Evolutionary conservation across 768 basidiomycete genomes (phyloP), one percentile per base, ranked within the genome.

Genomic region (Tricholoma bakamatsutake): DNA sequence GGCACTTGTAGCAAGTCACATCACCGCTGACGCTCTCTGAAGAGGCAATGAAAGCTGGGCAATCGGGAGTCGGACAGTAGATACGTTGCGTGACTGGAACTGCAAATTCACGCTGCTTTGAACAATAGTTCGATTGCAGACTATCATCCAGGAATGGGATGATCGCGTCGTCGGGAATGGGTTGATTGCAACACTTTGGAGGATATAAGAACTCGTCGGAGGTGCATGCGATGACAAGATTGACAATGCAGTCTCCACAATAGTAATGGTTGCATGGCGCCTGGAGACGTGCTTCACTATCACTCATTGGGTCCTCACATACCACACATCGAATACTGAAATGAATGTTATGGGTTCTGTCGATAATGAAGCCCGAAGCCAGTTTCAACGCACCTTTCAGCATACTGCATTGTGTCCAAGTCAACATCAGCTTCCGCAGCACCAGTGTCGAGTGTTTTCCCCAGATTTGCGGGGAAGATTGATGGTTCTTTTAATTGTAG

Each of bases 141-240:
- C n/a, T 34, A 24, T 40, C 11, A 18, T 27, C 24, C 1, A 62
- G 46, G 27, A 61, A 56, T 10, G 53, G 50, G 28, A 53, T 17
- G n/a, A 62, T 12, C n/a, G 37, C n/a, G 12, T 67, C 42, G 12
- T 67, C 54, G 37, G 70, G 65, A 15, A 66, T 61, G 15, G 62
- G 55, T 6, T 61, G 50, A n/a, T 63, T 62, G 56, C 76, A 79
- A 58, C 77, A 80, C 46, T 70, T 67, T 3, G 74, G 62, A 1
- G 78, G 78, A 55, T 73, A 67, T 15, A 78, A 67, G 0, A 68
- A 60, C 39, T 78, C 76, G 49, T 80, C 78, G 2, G 61, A 68
- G n/a, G 66, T 66, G 6, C 70, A 69, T 0, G 71, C 61, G 46
- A 71, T 61, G 24, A 72, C 68, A 53, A 77, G 65, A 51, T 60